These are phyloP conservation scores for Pseudopyrenochaeta lycopersici DNA, from an alignment of 2,329 filamentous ascomycete species.

Conservation along the genomic window DNA sequence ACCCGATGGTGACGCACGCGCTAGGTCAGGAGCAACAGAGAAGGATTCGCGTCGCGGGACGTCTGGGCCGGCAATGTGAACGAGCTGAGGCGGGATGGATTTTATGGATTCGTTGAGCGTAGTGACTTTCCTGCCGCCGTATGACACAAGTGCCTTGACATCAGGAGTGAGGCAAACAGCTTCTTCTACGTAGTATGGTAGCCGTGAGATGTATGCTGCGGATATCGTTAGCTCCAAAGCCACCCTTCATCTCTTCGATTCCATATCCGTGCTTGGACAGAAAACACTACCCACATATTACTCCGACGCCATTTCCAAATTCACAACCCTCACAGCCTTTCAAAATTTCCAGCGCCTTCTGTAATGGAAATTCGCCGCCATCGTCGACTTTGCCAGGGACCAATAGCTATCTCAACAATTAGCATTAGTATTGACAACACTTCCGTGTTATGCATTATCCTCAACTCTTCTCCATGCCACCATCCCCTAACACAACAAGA, in stretches of 20 bases:
- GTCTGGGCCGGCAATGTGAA: constrained; percentile 37
- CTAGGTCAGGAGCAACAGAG: constrained; percentile 25
- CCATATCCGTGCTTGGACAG: not conserved
- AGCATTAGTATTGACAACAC: not conserved
- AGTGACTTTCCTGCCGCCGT: constrained; percentile 38
- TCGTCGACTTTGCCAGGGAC: constrained; percentile 43
- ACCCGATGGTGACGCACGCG: constrained; percentile 10
- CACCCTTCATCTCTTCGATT: not conserved
- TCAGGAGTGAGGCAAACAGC: constrained; percentile 29
- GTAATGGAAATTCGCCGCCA: constrained; percentile 43
- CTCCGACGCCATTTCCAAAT: constrained; percentile 33
- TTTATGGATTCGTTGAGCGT: constrained; percentile 27
- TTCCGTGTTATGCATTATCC: not conserved
- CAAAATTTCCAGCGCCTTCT: constrained; percentile 35
- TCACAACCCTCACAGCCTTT: constrained; percentile 35
- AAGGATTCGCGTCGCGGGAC: constrained; percentile 30
- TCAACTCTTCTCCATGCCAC: not conserved
- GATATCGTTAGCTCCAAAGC: constrained; percentile 4
- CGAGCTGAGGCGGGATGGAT: constrained; percentile 36
- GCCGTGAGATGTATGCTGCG: constrained; percentile 42
- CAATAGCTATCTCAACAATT: constrained; percentile 62
- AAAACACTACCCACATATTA: constrained; percentile 32
- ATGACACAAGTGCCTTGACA: constrained; percentile 44
- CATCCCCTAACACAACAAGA: no score
- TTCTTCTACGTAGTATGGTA: constrained; percentile 45